Evolutionary conservation across 495 filamentous ascomycete genomes (phyloP).

Genomic region (Rusavskia elegans): DNA sequence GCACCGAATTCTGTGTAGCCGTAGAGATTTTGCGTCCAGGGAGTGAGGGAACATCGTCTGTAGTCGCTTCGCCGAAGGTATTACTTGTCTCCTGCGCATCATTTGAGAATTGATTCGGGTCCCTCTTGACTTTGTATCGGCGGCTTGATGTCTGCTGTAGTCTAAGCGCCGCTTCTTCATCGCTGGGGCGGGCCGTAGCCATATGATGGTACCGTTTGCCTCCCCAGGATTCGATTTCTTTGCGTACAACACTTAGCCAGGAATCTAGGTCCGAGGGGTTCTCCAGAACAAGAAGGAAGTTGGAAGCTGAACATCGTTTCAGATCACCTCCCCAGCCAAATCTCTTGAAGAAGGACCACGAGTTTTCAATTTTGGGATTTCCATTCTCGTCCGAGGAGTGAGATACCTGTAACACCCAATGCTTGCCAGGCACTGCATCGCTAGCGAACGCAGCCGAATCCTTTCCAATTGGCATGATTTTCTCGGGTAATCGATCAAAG

Average conservation of each 20-base stretch:
- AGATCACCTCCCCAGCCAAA: constrained; percentile 47
- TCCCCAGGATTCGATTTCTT: constrained; percentile 52
- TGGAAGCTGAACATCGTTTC: constrained; percentile 44
- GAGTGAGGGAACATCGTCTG: constrained; percentile 15
- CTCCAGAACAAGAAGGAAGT: constrained; percentile 66
- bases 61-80: constrained; percentile 12
- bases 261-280: constrained; percentile 71
- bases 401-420: constrained; percentile 86
- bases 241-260: constrained; percentile 52
- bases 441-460: constrained; percentile 87
- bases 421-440: constrained; percentile 81
- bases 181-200: constrained; percentile 33
- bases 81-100: constrained; percentile 20
- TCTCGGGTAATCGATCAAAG: constrained; percentile 73
- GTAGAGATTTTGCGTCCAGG: constrained; percentile 2
- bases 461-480: constrained; percentile 64
- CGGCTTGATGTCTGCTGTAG: constrained; percentile 33
- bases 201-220: constrained; percentile 40
- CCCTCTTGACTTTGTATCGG: constrained; percentile 32
- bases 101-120: constrained; percentile 46
- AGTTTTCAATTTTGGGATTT: constrained; percentile 28
- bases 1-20: constrained; percentile 4
- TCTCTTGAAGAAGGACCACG: constrained; percentile 52
- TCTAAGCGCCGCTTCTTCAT: constrained; percentile 22
- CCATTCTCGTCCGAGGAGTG: constrained; percentile 50